Percentiles rank a stretch among this genome's conserved stretches.
These are phyloP conservation scores for Claviceps maximensis DNA, from an alignment of 2,329 filamentous ascomycete genomes.

Conservation along the genomic window DNA sequence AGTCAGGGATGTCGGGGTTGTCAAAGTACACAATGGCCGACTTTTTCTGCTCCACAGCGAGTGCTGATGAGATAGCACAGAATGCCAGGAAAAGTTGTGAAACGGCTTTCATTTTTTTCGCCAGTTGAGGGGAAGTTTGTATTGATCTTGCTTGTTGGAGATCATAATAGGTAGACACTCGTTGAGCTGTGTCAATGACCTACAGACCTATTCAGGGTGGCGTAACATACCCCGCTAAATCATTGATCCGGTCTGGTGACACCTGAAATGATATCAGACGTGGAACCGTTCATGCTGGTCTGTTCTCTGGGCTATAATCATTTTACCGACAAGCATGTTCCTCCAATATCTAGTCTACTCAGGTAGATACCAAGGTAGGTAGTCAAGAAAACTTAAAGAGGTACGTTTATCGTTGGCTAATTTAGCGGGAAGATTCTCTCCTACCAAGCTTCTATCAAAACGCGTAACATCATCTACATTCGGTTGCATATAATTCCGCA, in stretches of 20 bases:
- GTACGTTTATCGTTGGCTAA: too few species aligned
- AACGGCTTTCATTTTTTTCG: conserved; percentile 48
- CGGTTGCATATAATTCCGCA: too few species aligned
- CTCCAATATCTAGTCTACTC: too few species aligned
- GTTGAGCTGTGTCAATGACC: neutral
- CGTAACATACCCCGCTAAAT: neutral
- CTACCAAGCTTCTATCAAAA: too few species aligned
- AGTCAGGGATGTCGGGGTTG: conserved; percentile 47
- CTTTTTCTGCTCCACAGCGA: conserved; percentile 54
- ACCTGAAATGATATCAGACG: neutral
- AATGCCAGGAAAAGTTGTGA: conserved; percentile 40
- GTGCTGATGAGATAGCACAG: conserved; percentile 41
- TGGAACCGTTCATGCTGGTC: too few species aligned
- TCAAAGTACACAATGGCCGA: conserved; percentile 70
- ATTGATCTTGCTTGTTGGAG: neutral
- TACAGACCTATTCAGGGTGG: neutral
- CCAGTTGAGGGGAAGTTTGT: neutral
- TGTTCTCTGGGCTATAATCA: too few species aligned
- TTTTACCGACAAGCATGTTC: too few species aligned
- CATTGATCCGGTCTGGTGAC: neutral
- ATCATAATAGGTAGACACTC: neutral
- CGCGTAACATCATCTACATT: too few species aligned
- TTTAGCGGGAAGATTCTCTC: too few species aligned
- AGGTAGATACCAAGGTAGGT: too few species aligned
- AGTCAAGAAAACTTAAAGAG: too few species aligned